Evolutionary conservation across 148 eudicot genomes (phyloP), one percentile per base, ranked within the genome.

Genomic region (Agrostemma githago): DNA sequence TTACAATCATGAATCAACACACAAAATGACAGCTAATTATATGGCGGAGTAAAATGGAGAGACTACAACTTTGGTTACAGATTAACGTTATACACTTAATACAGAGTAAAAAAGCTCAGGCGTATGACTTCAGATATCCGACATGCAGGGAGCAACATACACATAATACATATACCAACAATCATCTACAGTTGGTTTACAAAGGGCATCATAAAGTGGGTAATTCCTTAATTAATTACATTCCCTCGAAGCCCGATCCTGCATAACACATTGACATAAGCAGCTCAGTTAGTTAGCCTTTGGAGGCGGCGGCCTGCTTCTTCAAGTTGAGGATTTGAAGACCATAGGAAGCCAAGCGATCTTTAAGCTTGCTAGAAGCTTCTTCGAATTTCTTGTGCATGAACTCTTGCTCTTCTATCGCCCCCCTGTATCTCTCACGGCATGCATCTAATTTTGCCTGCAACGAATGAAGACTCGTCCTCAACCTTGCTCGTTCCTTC

Each of bases 391-490:
- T 88, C 75, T 60, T 72, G 74, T 95, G 78, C 96, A 92, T 90
- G 43, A 71, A 66, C 15, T 88, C 89, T 64, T 81, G 78, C 78
- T 87, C 91, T 21, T 86, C 86, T 59, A 81, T 75, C 3, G 84
- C 82, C 65, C 89, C 90, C 40, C 61, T 71, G 82, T 85, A 89
- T 77, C 94, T 88, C 19, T 78, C 73, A 1, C 87, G 83, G 48
- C 79, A 83, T 10, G 88, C 84, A 38, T 90, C 94, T 70, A 86
- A 72, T 78, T 84, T 88, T 12, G 82, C 75, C 56, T 95, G 92
- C 54, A 89, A 79, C 11, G 87, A 86, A 65, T 79, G 75, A n/a
- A 95, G 89, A 83, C 87, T 86, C 96, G 89, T 95, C 72, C 87
- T 85, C 5, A 90, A 84, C 81, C 89, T 92, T 43, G 90, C 84